Evolutionary conservation across 768 basidiomycete genomes (phyloP), one percentile per base, ranked within the genome.

Genomic region (Leucogyrophana mollusca): DNA sequence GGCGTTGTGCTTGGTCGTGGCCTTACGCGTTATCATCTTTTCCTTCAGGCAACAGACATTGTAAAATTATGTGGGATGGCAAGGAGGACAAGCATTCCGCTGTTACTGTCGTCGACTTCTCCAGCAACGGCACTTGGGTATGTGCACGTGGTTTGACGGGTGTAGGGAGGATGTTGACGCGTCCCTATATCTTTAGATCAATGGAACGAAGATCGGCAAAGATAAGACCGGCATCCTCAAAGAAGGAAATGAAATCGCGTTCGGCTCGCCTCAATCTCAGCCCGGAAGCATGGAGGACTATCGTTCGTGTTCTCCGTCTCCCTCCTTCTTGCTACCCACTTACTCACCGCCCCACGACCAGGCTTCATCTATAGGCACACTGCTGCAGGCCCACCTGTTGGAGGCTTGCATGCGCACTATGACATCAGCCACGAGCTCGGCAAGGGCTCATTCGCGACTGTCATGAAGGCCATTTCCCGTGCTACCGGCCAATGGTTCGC

Each of bases 401-500:
- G 71, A 4, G 84, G 83, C 3, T 64, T 90, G 9, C 79, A 84
- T 58, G 77, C 77, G 1, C 68, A 72, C 45, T 90, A 90, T 60
- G 87, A 89, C 51, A 57, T 89, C 32, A 71, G 74, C 24, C 62
- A 71, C 41, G 85, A 89, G 62, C 79, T 97, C 3, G 95, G 95
- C 43, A 86, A 85, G 55, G 95, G 95, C 8, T 84, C 90, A 2
- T 98, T 96, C 60, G 95, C 93, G 4, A 86, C 85, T 9, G 95
- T 97, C 16, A 79, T 85, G 71, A 89, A 87, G 61, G 93, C 90
- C 1, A 72, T 94, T 36, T 77, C 82, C 54, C 79, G 83, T 9
- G 63, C 67, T 17, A 86, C 85, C 9, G 91, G 91, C 9, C 68
- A 78, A 46, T 82, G 82, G 75, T 85, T 79, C 51, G 95, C 95